Evolutionary conservation across 352 stramenopile genomes (phyloP), one percentile per base, ranked within the genome.

Genomic region (Phytophthora aleatoria): DNA sequence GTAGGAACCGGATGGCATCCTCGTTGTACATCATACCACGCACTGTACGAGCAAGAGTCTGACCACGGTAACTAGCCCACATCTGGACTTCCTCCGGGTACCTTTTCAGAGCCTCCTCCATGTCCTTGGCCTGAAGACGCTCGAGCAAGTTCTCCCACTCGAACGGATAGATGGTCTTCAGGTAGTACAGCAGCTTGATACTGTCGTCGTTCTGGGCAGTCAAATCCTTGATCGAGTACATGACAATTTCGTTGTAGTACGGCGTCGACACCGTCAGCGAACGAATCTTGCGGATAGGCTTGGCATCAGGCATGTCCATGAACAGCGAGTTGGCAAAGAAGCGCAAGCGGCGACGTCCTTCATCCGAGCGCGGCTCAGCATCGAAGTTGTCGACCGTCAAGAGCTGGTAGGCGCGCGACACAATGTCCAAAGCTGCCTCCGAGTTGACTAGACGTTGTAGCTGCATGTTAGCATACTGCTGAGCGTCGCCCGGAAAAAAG

Each of bases 121-220:
- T 89, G 39, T 96, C 87, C 68, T 94, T 94, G 0, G 65, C 73
- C 43, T 86, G 69, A 9, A 96, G 50, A 26, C 87, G 81, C 50
- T 96, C 87, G 0, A 96, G 65, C 43, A 96, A 55, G 57, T 96
- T 96, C 44, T 92, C 80, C 81, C 83, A 96, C 66, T 96, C 87
- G 50, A 90, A 91, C 6, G 84, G 85, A 48, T 96, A 93, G 26
- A 96, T 95, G 2, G 87, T 96, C 62, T 94, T 82, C 59, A 97
- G 72, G 64, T 99, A 99, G 36, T 99, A 96, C 58, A 99, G 69
- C 15, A 98, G 91, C 38, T 97, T 99, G 48, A 99, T 97, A 61
- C 95, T 96, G 71, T 96, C 87, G 36, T 94, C 87, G 47, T 96
- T 96, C 55, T 93, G 79, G 0, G 79, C 66, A 2, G 86, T 94